phyloP scores from a whole-genome alignment of 306 rosid genomes.

The Phaseolus lunatus region DNA sequence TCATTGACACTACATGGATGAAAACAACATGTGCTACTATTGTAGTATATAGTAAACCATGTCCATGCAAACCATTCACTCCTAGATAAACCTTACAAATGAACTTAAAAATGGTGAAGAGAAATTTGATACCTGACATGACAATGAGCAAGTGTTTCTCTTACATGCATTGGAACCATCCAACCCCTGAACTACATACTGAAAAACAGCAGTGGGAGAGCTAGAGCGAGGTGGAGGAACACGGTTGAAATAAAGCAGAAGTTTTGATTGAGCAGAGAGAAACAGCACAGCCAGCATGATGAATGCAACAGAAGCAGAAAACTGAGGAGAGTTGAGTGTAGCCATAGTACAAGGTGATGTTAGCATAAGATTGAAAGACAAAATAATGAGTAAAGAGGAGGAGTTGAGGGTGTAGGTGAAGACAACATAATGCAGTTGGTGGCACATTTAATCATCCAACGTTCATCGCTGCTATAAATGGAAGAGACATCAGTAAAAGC shows the following conservation, averaged over 20 bases:
- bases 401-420: conserved; percentile 24
- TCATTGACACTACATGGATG: neutral
- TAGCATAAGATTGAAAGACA: conserved; percentile 43
- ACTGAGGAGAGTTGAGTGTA: conserved; percentile 40
- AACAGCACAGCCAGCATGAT: conserved; percentile 23
- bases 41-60: neutral
- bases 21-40: neutral
- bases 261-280: conserved; percentile 52
- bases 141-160: conserved; percentile 52
- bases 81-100: neutral
- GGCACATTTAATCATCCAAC: conserved; percentile 27
- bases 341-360: conserved; percentile 41
- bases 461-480: conserved; percentile 36
- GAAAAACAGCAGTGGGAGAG: conserved; percentile 59
- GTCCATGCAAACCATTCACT: neutral
- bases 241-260: conserved; percentile 52
- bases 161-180: conserved; percentile 69
- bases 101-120: neutral
- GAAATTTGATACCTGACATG: conserved; percentile 54
- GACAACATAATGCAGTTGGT: conserved; percentile 23
- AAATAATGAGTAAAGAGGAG: conserved; percentile 21
- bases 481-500: conserved; percentile 28
- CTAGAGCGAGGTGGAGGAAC: conserved; percentile 58
- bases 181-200: conserved; percentile 48
- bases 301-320: conserved; percentile 39